Percentiles rank a stretch among this genome's conserved stretches.
These are phyloP conservation scores for Arabidopsis hybrid DNA, from an alignment of 441 rosid genomes.

Conservation along the genomic window DNA sequence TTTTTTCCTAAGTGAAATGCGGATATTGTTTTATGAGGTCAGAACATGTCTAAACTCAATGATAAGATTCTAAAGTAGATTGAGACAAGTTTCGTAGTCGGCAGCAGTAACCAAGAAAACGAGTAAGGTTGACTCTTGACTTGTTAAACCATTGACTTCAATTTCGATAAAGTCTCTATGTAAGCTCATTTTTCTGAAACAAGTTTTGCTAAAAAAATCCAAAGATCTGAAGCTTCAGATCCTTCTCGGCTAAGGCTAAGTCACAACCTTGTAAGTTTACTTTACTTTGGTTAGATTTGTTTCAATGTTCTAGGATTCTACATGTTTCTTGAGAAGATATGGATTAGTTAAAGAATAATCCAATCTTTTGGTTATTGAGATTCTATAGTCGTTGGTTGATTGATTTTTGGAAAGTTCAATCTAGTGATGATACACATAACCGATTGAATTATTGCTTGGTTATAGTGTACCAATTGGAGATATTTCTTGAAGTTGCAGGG, in stretches of 20 bases:
- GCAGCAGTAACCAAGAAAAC: background rate
- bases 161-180: conserved; percentile 11
- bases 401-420: background rate
- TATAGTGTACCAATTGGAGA: background rate
- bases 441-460: conserved; percentile 5
- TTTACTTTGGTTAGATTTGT: conserved; percentile 20
- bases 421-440: background rate
- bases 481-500: conserved; percentile 7
- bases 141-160: conserved; percentile 24
- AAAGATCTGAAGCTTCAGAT: conserved; percentile 28
- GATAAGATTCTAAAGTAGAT: too few species aligned
- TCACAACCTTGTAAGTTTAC: conserved; percentile 31
- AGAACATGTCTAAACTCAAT: background rate
- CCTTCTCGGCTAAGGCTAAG: conserved; percentile 1
- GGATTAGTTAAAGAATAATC: conserved; percentile 15
- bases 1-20: too few species aligned
- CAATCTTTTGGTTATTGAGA: conserved; percentile 11
- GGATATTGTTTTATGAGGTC: background rate
- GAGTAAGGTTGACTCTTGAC: conserved; percentile 31
- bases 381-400: conserved; percentile 8
- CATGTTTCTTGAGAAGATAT: conserved; percentile 22
- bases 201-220: background rate
- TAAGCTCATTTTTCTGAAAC: conserved; percentile 14
- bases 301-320: background rate
- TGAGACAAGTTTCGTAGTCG: too few species aligned